These are phyloP conservation scores for Mycena belliarum DNA, from an alignment of 768 basidiomycete species.

Conservation along the genomic window DNA sequence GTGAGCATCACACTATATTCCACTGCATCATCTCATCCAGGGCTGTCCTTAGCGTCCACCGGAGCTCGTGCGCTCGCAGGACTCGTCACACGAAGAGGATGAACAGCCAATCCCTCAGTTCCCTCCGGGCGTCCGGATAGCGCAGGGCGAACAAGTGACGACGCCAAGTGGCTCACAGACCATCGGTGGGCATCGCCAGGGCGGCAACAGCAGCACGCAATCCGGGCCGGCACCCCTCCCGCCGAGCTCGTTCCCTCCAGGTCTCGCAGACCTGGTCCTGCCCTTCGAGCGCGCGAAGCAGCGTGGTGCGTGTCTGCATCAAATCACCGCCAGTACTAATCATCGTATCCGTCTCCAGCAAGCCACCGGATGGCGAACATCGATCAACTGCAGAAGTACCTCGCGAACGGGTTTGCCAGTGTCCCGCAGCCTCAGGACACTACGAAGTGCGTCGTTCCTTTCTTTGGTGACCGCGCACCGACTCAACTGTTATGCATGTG, in stretches of 20 bases:
- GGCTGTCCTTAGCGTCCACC: conserved; percentile 2
- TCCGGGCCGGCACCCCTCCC: conserved; percentile 32
- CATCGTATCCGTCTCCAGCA: conserved; percentile 37
- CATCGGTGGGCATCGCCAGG: too few relatives aligned
- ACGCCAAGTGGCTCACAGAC: conserved; percentile 23
- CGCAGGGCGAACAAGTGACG: conserved; percentile 43
- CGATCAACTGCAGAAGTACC: conserved; percentile 86
- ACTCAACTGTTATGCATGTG: not conserved
- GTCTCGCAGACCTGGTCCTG: conserved; percentile 89
- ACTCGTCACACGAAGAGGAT: not conserved
- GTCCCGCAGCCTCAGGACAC: conserved; percentile 93
- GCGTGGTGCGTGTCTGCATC: conserved; percentile 60
- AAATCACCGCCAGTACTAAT: not conserved
- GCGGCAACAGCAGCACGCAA: conserved; percentile 49
- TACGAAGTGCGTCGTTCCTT: conserved; percentile 66
- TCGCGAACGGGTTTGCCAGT: conserved; percentile 84
- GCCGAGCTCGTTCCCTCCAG: conserved; percentile 70
- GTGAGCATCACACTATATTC: conserved; percentile 38
- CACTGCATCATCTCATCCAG: not conserved
- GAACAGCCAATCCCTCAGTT: conserved; percentile 42
- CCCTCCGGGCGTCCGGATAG: conserved; percentile 68
- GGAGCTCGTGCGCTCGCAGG: not conserved
- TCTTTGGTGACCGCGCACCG: not conserved
- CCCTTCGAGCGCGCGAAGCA: conserved; percentile 97
- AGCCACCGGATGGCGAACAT: conserved; percentile 85